Conservation (phyloP, 495 filamentous ascomycete genomes). For the Chlorociboria aeruginascens region DNA sequence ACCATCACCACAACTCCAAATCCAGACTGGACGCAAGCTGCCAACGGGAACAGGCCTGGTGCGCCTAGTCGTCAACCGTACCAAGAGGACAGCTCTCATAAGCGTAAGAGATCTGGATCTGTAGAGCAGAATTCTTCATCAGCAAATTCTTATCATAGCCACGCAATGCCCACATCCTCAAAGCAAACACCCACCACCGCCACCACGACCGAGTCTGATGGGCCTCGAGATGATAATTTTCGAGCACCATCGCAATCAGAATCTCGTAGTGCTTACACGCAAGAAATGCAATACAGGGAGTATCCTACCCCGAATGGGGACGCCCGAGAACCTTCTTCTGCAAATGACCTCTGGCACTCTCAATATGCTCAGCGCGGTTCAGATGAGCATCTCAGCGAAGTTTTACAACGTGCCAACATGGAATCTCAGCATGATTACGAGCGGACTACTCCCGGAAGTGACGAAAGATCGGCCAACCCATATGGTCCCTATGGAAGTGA, state of each 20-base stretch:
- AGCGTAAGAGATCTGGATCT: conserved; percentile 41
- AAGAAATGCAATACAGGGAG: conserved; percentile 20
- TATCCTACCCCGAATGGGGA: conserved; percentile 23
- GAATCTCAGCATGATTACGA: conserved; percentile 26
- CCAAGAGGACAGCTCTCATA: conserved; percentile 33
- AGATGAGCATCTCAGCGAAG: conserved; percentile 35
- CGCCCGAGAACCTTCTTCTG: conserved; percentile 24
- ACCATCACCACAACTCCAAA: conserved; percentile 18
- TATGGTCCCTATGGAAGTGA: conserved; percentile 31
- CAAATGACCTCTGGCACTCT: conserved; percentile 30
- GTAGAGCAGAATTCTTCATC: conserved; percentile 24
- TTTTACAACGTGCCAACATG: conserved; percentile 13
- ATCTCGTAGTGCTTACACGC: conserved; percentile 29
- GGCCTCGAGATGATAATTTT: conserved; percentile 13
- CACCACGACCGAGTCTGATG: conserved; percentile 13
- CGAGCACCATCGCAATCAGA: conserved; percentile 19
- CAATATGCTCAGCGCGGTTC: conserved; percentile 29
- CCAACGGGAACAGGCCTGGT: conserved; percentile 9
- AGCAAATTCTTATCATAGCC: conserved; percentile 21
- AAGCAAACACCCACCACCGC: conserved; percentile 24
- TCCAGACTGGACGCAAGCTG: conserved; percentile 16
- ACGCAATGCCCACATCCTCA: conserved; percentile 22
- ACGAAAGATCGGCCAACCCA: conserved; percentile 28
- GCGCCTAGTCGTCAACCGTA: conserved; percentile 21
- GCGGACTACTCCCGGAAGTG: conserved; percentile 35